Evolutionary conservation across 106 monocot genomes (phyloP), one percentile per base, ranked within the genome.

Genomic region (Narthecium ossifragum): DNA sequence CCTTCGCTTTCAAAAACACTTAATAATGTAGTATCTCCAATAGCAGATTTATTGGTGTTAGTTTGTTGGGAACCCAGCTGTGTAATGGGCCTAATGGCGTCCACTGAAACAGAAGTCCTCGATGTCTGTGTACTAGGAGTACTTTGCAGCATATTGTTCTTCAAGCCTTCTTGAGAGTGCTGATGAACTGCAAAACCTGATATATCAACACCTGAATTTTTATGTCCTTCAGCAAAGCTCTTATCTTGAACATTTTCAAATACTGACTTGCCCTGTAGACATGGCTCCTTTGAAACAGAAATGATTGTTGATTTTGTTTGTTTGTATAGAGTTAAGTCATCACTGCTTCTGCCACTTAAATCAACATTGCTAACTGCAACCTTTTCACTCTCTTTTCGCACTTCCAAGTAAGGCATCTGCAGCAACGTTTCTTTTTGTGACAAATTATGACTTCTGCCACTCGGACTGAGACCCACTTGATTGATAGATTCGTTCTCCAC

Each of bases 1-100:
- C 20, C 66, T 38, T 49, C 49, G 22, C 47, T 47, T 25, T 66
- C 57, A 61, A 53, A 46, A 65, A 52, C 58, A 55, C 24, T 47
- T 32, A 43, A 48, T 55, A 59, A 10, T 47, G 65, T 57, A 26
- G 34, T 33, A 47, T 22, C 49, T 28, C 14, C 38, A 55, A 54
- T 41, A 32, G 30, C n/a, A 3, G 47, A 21, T 59, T 59, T 13
- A 46, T 31, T 51, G 8, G 26, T 34, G 33, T 37, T 59, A 37
- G 9, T 48, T 48, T 14, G 17, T 21, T n/a, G n/a, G n/a, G n/a
- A n/a, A n/a, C n/a, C n/a, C n/a, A n/a, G n/a, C n/a, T n/a, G n/a
- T n/a, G n/a, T n/a, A n/a, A n/a, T n/a, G n/a, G n/a, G n/a, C n/a
- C n/a, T n/a, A n/a, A 5, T 23, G 10, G 65, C 51, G 45, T 51